Evolutionary conservation across 1,284 basidiomycete species (phyloP).

Genomic region (Wallemia mellicola): DNA sequence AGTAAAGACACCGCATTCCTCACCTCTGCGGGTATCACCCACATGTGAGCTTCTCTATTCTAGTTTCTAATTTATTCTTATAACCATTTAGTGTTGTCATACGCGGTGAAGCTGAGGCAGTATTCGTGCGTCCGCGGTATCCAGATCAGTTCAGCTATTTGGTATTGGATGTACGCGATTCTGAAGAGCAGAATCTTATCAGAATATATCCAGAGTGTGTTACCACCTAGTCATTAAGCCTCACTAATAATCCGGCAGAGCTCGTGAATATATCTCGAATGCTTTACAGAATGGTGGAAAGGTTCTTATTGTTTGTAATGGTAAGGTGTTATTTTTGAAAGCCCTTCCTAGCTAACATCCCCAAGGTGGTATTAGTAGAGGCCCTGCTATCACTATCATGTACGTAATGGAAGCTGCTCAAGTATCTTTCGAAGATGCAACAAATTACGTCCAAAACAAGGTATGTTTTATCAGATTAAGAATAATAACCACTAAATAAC

Average conservation of each 20-base stretch:
- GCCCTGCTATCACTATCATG: slow-evolving; percentile 66
- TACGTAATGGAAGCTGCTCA: slow-evolving; percentile 61
- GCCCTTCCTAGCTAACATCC: slow-evolving; percentile 1
- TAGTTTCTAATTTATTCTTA: slow-evolving; percentile 1
- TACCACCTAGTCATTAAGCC: background rate
- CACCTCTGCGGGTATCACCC: slow-evolving; percentile 35
- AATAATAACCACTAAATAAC: background rate
- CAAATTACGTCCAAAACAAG: slow-evolving; percentile 61
- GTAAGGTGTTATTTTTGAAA: slow-evolving; percentile 19
- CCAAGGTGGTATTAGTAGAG: slow-evolving; percentile 53
- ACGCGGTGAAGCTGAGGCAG: slow-evolving; percentile 54
- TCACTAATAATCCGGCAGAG: slow-evolving; percentile 19
- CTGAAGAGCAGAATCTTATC: slow-evolving; percentile 22
- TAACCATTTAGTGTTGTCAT: slow-evolving; percentile 38
- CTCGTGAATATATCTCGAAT: slow-evolving; percentile 44
- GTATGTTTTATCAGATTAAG: background rate
- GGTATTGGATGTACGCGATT: slow-evolving; percentile 61
- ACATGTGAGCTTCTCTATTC: slow-evolving; percentile 32
- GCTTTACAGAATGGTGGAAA: slow-evolving; percentile 36
- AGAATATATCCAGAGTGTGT: slow-evolving; percentile 31
- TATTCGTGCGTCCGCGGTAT: slow-evolving; percentile 59
- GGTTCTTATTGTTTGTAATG: slow-evolving; percentile 71
- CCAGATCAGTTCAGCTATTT: slow-evolving; percentile 48
- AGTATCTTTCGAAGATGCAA: slow-evolving; percentile 42
- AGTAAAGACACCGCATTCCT: slow-evolving; percentile 46